phyloP scores from a whole-genome alignment of 345 rosid genomes.

The Gossypium arboreum region DNA sequence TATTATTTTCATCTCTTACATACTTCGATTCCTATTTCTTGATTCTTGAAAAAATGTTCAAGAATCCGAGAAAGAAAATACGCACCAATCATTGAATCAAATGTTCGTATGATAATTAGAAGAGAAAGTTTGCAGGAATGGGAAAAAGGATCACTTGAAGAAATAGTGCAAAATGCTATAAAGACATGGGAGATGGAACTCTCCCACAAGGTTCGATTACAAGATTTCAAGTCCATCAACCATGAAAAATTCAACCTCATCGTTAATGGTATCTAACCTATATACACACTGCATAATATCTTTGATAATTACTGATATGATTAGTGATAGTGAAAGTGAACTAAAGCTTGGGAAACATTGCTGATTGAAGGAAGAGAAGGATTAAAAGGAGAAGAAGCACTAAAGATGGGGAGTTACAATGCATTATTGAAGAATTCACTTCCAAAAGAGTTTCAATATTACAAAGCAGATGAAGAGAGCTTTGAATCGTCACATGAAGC shows the following conservation, averaged over 20 bases:
- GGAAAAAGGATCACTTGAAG: constrained; percentile 77
- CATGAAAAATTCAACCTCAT: constrained; percentile 66
- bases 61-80: neutral
- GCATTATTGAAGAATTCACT: constrained; percentile 59
- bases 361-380: constrained; percentile 58
- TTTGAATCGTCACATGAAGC: constrained; percentile 72
- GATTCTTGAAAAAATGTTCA: neutral
- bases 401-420: constrained; percentile 61
- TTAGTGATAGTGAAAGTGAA: neutral
- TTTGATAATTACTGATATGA: neutral
- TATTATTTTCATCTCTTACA: neutral
- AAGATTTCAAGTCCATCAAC: constrained; percentile 64
- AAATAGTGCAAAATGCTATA: constrained; percentile 68
- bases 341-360: neutral
- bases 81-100: neutral
- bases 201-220: constrained; percentile 62
- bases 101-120: neutral
- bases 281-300: too few relatives aligned
- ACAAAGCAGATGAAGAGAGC: constrained; percentile 65
- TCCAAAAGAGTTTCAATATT: constrained; percentile 54
- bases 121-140: constrained; percentile 44
- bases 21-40: neutral
- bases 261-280: constrained; percentile 51
- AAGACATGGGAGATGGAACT: constrained; percentile 92
- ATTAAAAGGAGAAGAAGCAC: constrained; percentile 59